These are phyloP conservation scores for Zasmidium cellare DNA, from an alignment of 2,329 filamentous ascomycete species.

Conservation along the genomic window DNA sequence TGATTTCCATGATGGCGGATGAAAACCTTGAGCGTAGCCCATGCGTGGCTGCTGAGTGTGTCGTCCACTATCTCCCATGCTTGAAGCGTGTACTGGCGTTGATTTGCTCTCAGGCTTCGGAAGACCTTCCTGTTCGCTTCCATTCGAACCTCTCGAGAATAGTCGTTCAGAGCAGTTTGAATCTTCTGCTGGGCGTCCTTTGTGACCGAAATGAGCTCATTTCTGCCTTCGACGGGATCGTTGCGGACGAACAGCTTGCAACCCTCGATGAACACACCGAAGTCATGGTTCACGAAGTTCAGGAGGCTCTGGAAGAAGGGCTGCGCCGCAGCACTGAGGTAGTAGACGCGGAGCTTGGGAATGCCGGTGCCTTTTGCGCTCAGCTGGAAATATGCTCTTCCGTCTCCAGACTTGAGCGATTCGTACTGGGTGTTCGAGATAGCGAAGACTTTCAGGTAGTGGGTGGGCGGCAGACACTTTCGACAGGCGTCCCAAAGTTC, in stretches of 20 bases:
- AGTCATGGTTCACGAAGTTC: slow-evolving; percentile 12
- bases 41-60: slow-evolving; percentile 1
- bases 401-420: slow-evolving; percentile 15
- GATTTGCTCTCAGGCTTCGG: too few relatives aligned
- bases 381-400: slow-evolving; percentile 3
- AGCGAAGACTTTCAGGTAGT: slow-evolving; percentile 15
- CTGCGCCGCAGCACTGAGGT: slow-evolving; percentile 15
- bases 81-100: too few relatives aligned
- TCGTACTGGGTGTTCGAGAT: slow-evolving; percentile 31
- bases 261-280: slow-evolving; percentile 18
- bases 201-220: slow-evolving; percentile 1
- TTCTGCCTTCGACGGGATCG: background rate
- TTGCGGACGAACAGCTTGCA: slow-evolving; percentile 16
- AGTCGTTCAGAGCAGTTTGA: background rate
- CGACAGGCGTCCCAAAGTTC: slow-evolving; percentile 8
- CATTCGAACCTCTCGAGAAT: background rate
- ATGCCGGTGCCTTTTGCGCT: slow-evolving; percentile 20
- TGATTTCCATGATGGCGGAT: slow-evolving; percentile 22
- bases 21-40: slow-evolving; percentile 23
- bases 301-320: slow-evolving; percentile 6
- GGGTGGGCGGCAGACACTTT: slow-evolving; percentile 13
- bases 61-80: too few relatives aligned
- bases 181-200: background rate
- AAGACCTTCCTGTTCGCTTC: background rate
- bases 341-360: slow-evolving; percentile 19